Conservation (phyloP, 768 basidiomycete genomes). For the Pulveroboletus sp. region DNA sequence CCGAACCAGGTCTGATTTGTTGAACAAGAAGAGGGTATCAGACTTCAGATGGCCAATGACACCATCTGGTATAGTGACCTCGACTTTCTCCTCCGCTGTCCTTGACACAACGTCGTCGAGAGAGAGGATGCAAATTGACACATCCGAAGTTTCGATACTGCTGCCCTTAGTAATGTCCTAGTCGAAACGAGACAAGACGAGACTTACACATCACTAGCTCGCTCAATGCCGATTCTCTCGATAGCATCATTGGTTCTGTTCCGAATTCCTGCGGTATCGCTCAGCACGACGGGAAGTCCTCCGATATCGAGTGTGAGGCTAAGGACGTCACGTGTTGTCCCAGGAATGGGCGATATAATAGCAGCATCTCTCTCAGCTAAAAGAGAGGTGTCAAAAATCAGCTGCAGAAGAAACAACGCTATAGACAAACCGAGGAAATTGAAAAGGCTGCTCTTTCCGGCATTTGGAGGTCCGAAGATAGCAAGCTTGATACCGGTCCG, state of each 20-base stretch:
- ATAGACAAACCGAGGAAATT: constrained; percentile 67
- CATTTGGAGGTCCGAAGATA: constrained; percentile 91
- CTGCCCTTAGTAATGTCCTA: not conserved
- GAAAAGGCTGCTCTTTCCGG: constrained; percentile 86
- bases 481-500: constrained; percentile 77
- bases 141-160: constrained; percentile 64
- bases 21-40: constrained; percentile 67
- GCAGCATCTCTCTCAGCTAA: constrained; percentile 83
- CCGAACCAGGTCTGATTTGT: constrained; percentile 64
- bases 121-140: constrained; percentile 79
- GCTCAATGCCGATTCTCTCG: constrained; percentile 76
- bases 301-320: constrained; percentile 85
- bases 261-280: constrained; percentile 85
- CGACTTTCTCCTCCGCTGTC: constrained; percentile 1
- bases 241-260: constrained; percentile 58
- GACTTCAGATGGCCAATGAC: constrained; percentile 47
- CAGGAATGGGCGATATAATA: constrained; percentile 82
- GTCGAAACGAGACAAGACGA: not conserved
- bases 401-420: not conserved
- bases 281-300: constrained; percentile 73
- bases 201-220: constrained; percentile 64
- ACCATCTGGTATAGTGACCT: constrained; percentile 39
- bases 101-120: constrained; percentile 42
- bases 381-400: not conserved
- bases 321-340: constrained; percentile 85